Evolutionary conservation across 1,284 basidiomycete genomes (phyloP).

Genomic region (Puccinia coronata): DNA sequence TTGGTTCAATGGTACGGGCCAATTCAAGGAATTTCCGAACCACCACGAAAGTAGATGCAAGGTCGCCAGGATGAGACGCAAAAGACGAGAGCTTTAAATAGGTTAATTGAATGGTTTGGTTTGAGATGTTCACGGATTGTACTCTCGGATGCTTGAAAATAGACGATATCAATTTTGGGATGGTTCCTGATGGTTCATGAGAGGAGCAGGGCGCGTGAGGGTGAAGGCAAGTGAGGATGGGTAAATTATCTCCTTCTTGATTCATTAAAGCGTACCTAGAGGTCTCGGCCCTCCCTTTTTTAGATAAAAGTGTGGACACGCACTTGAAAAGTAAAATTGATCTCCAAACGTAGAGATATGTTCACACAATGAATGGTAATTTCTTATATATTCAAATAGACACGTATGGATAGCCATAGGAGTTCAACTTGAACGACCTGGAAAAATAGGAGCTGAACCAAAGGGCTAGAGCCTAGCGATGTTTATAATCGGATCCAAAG

Average conservation of each 20-base stretch:
- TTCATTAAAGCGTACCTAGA: neutral
- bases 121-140: neutral
- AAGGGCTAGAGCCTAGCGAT: neutral
- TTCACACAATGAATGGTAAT: neutral
- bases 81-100: too few species aligned
- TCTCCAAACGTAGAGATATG: neutral
- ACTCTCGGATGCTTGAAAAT: constrained; percentile 27
- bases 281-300: neutral
- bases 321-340: neutral
- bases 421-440: neutral
- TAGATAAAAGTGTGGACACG: neutral
- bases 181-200: neutral
- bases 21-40: too few species aligned
- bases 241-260: neutral
- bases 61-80: too few species aligned
- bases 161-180: constrained; percentile 20
- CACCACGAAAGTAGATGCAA: too few species aligned
- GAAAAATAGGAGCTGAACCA: constrained; percentile 5
- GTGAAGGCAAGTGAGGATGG: neutral
- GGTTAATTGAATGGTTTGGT: neutral
- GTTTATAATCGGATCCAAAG: neutral
- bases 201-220: constrained; percentile 3
- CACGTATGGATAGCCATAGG: neutral
- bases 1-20: too few species aligned
- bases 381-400: too few species aligned